Conservation (phyloP, 768 basidiomycete genomes). For the Candolleomyces aberdarensis region DNA sequence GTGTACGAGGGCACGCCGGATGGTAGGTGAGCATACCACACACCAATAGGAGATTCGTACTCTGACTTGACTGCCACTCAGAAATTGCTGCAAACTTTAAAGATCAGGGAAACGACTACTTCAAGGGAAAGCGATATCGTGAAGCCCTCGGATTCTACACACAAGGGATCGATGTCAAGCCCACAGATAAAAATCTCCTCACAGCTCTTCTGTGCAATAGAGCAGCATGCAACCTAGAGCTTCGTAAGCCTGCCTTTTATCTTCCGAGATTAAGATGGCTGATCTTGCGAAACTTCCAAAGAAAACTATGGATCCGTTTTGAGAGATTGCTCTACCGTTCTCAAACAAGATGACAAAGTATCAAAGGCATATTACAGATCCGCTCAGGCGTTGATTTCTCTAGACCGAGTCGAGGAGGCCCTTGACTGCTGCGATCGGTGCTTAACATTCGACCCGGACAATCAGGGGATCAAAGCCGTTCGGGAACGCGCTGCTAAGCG, state of each 20-base stretch:
- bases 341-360: constrained; percentile 57
- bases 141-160: constrained; percentile 91
- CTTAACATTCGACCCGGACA: constrained; percentile 54
- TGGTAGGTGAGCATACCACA: constrained; percentile 58
- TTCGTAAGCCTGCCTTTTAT: constrained; percentile 50
- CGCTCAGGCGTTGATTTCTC: constrained; percentile 66
- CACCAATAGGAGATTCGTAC: background rate
- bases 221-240: constrained; percentile 89
- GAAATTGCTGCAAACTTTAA: constrained; percentile 93
- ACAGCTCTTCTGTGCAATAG: constrained; percentile 84
- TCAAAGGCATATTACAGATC: constrained; percentile 90
- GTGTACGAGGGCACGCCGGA: constrained; percentile 90
- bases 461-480: constrained; percentile 49
- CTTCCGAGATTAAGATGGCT: constrained; percentile 3
- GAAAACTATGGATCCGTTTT: constrained; percentile 90
- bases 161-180: constrained; percentile 84
- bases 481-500: constrained; percentile 44
- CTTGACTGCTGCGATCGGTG: constrained; percentile 78
- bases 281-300: constrained; percentile 22
- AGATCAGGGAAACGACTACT: constrained; percentile 94
- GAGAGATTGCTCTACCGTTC: constrained; percentile 75
- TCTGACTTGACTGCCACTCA: background rate
- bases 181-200: constrained; percentile 52
- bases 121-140: constrained; percentile 78
- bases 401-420: constrained; percentile 78